phyloP scores from a whole-genome alignment of 148 eudicot genomes.

The Selenicereus undatus region DNA sequence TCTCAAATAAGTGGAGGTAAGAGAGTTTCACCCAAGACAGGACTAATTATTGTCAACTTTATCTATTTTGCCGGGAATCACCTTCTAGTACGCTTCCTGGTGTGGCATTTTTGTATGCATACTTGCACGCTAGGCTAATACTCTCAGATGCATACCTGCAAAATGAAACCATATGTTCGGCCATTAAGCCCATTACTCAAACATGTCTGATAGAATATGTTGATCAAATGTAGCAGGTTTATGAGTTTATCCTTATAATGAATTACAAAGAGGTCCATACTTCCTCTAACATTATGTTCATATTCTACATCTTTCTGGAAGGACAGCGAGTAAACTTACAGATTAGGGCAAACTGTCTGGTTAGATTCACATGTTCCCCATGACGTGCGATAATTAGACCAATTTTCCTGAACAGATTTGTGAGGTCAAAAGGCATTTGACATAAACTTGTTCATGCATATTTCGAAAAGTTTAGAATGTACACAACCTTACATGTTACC shows the following conservation, averaged over 20 bases:
- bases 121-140: conserved; percentile 67
- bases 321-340: conserved; percentile 41
- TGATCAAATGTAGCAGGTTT: no score
- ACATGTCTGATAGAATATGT: no score
- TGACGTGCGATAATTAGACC: conserved; percentile 42
- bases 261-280: no score
- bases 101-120: conserved; percentile 84
- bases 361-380: conserved; percentile 58
- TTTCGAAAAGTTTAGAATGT: no score
- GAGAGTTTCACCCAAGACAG: no score
- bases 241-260: no score
- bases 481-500: no score
- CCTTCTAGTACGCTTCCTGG: conserved; percentile 80
- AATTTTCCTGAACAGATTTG: conserved; percentile 39
- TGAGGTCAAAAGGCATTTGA: not conserved
- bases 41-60: not conserved
- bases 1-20: no score
- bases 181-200: no score
- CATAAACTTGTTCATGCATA: no score
- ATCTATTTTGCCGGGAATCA: conserved; percentile 10
- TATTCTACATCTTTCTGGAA: no score
- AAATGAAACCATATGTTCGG: not conserved
- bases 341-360: conserved; percentile 68
- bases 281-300: no score
- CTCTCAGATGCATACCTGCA: conserved; percentile 94